Evolutionary conservation across 257 asterid genomes (phyloP).

Genomic region (Forsythia viridissima): DNA sequence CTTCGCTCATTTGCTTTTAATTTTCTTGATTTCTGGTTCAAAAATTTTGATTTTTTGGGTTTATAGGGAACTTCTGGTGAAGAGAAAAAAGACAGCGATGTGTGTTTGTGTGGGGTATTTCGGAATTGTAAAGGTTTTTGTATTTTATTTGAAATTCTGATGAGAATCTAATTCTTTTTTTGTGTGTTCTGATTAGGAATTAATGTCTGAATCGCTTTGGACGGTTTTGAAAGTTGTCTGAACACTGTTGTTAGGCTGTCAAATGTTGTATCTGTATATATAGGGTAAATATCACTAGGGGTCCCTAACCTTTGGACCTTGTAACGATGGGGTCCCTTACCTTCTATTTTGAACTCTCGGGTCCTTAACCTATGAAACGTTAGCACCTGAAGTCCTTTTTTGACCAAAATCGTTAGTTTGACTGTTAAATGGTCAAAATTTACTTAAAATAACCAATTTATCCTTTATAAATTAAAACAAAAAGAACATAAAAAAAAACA

Average conservation of each 20-base stretch:
- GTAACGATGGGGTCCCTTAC: no score
- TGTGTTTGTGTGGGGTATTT: neutral
- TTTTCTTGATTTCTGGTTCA: neutral
- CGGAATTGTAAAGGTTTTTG: neutral
- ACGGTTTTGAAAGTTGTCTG: neutral
- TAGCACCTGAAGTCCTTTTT: no score
- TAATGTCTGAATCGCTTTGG: neutral
- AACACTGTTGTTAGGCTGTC: neutral
- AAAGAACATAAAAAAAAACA: no score
- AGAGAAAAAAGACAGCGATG: neutral
- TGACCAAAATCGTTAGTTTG: no score
- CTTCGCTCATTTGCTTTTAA: conserved; percentile 62
- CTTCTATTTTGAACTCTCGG: no score
- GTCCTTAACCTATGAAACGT: no score
- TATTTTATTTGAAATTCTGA: neutral
- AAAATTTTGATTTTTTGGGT: neutral
- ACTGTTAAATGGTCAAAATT: no score
- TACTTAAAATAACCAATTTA: no score
- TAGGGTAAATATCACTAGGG: no score
- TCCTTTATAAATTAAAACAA: no score
- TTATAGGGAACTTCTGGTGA: neutral
- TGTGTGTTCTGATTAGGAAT: neutral
- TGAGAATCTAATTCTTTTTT: neutral
- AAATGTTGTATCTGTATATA: neutral
- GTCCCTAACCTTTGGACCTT: no score